These are phyloP conservation scores for Patellaria atrata DNA, from an alignment of 495 filamentous ascomycete genomes.

Conservation along the genomic window DNA sequence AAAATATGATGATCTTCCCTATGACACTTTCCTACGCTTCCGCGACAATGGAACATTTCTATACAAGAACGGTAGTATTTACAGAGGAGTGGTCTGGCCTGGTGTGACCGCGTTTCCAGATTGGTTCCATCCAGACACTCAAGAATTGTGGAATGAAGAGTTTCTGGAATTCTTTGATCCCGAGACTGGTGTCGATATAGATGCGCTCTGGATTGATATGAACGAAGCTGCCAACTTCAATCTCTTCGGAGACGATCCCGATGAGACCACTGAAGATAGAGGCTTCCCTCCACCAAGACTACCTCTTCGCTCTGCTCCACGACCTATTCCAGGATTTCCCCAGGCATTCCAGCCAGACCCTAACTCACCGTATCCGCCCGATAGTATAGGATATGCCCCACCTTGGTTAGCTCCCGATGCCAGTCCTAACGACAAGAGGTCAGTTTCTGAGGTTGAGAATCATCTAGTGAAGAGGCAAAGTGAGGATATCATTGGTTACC, in stretches of 20 bases:
- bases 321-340: constrained; percentile 55
- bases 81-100: constrained; percentile 72
- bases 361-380: not conserved
- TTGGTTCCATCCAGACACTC: constrained; percentile 59
- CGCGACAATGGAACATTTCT: too few species aligned
- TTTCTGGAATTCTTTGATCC: constrained; percentile 55
- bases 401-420: too few species aligned
- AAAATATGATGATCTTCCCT: constrained; percentile 52
- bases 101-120: constrained; percentile 70
- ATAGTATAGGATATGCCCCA: too few species aligned
- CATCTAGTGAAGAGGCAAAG: too few species aligned
- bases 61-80: constrained; percentile 52
- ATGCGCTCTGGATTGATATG: constrained; percentile 63
- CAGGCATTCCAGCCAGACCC: constrained; percentile 55
- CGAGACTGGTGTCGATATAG: constrained; percentile 58
- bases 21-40: constrained; percentile 51
- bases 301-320: constrained; percentile 42
- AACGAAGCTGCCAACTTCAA: constrained; percentile 46
- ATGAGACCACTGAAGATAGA: constrained; percentile 34
- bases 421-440: too few species aligned
- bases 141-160: constrained; percentile 60
- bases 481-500: too few species aligned
- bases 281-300: constrained; percentile 53
- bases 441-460: too few species aligned
- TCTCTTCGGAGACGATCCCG: constrained; percentile 46